These are phyloP conservation scores for Mikania micrantha DNA, from an alignment of 129 eudicot genomes.

Conservation along the genomic window DNA sequence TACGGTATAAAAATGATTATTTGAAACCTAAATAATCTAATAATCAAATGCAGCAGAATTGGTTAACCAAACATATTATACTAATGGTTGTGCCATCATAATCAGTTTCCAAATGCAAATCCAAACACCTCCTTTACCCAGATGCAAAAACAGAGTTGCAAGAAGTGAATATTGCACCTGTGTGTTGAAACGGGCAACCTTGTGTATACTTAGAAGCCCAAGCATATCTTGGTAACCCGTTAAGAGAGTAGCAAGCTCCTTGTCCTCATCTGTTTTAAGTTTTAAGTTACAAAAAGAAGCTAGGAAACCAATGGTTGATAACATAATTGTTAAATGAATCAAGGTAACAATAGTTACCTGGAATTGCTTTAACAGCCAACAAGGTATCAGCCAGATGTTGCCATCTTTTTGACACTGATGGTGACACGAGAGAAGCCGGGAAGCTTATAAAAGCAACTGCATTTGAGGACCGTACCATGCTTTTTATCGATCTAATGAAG, in stretches of 20 bases:
- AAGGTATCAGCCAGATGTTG: constrained; percentile 99
- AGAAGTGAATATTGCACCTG: constrained; percentile 45
- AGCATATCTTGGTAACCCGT: constrained; percentile 98
- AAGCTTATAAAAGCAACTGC: constrained; percentile 80
- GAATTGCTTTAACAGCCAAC: constrained; percentile 84
- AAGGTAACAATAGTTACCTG: constrained; percentile 44
- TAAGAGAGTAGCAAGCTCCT: constrained; percentile 83
- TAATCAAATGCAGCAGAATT: neutral
- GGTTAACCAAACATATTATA: neutral
- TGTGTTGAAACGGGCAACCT: constrained; percentile 82
- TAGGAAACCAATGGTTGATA: neutral
- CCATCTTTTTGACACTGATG: constrained; percentile 71
- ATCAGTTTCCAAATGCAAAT: constrained; percentile 1
- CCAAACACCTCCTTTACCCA: neutral
- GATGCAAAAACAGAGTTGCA: neutral
- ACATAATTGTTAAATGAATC: neutral
- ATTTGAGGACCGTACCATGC: constrained; percentile 70
- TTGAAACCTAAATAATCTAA: neutral
- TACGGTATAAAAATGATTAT: neutral
- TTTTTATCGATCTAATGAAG: constrained; percentile 75
- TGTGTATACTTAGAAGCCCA: constrained; percentile 84
- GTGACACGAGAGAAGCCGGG: constrained; percentile 76
- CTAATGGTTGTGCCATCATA: neutral
- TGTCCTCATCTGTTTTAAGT: constrained; percentile 75
- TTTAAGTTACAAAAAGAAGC: constrained; percentile 11